Conservation (phyloP, 140 eudicot species). For the Oenanthe javanica region DNA sequence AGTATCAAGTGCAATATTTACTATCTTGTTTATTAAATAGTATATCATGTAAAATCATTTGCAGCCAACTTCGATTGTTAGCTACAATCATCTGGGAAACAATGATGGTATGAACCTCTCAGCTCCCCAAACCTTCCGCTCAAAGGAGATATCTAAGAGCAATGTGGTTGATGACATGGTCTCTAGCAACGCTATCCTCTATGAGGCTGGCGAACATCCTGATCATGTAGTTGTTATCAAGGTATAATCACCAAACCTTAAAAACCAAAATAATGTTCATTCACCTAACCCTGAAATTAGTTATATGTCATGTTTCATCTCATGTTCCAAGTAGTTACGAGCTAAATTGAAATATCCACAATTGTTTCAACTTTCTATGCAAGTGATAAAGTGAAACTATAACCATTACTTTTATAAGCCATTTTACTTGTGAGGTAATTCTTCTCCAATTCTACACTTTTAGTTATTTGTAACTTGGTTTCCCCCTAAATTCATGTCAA, state of each 20-base stretch:
- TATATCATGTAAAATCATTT: background rate
- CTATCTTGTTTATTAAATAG: background rate
- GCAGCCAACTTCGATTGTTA: slow-evolving; percentile 98
- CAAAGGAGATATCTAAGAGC: slow-evolving; percentile 95
- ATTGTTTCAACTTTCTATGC: background rate
- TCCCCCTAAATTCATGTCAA: background rate
- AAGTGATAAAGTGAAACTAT: background rate
- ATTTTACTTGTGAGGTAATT: background rate
- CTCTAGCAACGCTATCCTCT: slow-evolving; percentile 84
- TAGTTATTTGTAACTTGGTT: background rate
- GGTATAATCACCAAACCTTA: slow-evolving; percentile 31
- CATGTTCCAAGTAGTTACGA: background rate
- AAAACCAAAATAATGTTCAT: background rate
- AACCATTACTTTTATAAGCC: background rate
- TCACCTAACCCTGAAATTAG: background rate
- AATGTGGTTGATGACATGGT: slow-evolving; percentile 99
- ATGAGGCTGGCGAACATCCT: slow-evolving; percentile 98
- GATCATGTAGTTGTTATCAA: slow-evolving; percentile 96
- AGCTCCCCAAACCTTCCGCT: slow-evolving; percentile 96
- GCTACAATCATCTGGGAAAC: slow-evolving; percentile 98
- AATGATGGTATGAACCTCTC: slow-evolving; percentile 98
- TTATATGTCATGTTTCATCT: background rate
- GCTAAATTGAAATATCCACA: background rate
- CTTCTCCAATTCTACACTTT: background rate
- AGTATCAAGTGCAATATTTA: background rate